Conservation (phyloP, 768 basidiomycete genomes). For the Russula olivacea region DNA sequence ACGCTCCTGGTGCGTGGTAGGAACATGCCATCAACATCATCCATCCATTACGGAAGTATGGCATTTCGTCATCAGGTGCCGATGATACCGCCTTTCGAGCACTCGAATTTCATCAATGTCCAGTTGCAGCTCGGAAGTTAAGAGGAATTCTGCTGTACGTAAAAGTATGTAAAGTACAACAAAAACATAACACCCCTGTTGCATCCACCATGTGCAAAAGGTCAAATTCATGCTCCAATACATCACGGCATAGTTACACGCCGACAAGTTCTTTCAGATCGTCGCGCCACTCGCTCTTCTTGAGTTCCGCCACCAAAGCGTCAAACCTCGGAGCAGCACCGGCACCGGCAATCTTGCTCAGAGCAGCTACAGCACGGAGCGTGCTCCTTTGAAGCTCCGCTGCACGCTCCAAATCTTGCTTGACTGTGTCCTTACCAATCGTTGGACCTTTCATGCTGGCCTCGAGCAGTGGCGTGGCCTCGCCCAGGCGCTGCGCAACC, state of each 20-base stretch:
- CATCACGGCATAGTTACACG: constrained; percentile 17
- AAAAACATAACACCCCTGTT: neutral
- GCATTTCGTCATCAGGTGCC: neutral
- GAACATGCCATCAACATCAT: too few species aligned
- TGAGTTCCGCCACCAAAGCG: constrained; percentile 66
- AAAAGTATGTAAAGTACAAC: neutral
- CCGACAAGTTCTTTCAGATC: constrained; percentile 61
- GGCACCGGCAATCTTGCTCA: constrained; percentile 67
- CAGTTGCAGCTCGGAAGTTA: neutral
- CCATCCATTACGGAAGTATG: too few species aligned
- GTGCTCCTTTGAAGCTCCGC: constrained; percentile 91
- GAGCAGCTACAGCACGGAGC: constrained; percentile 77
- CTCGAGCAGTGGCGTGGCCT: constrained; percentile 76
- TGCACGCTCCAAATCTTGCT: constrained; percentile 82
- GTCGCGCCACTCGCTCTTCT: constrained; percentile 58
- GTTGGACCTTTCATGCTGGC: constrained; percentile 85
- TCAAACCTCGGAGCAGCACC: constrained; percentile 72
- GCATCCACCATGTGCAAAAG: neutral
- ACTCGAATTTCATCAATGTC: neutral
- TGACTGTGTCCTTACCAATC: constrained; percentile 92
- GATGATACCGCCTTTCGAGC: too few species aligned
- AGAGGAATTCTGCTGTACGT: neutral
- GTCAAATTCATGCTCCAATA: neutral
- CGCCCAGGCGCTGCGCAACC: constrained; percentile 77
- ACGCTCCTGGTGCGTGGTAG: neutral